phyloP scores from a whole-genome alignment of 805 yeast species.

The Starmerella potacharoeniae region DNA sequence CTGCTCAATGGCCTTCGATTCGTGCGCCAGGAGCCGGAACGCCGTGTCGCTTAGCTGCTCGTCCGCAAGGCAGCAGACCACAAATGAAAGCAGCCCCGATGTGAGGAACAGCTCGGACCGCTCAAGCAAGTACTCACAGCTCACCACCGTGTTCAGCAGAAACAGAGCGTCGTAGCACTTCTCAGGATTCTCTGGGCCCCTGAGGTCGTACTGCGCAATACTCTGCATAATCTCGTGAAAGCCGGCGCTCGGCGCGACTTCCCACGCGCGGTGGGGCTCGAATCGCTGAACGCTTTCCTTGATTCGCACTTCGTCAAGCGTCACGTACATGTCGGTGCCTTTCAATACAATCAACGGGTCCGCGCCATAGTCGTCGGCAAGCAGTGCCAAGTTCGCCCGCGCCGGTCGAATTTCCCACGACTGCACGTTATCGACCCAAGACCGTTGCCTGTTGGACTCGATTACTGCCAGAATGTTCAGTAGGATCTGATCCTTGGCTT shows the following conservation, averaged over 20 bases:
- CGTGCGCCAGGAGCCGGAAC: slow-evolving; percentile 2
- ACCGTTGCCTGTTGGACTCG: slow-evolving; percentile 40
- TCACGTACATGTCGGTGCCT: slow-evolving; percentile 13
- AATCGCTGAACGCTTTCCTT: slow-evolving; percentile 14
- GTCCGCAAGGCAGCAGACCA: slow-evolving; percentile 6
- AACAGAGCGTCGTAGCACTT: slow-evolving; percentile 54
- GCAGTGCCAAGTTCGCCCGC: slow-evolving; percentile 21
- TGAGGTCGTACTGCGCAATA: slow-evolving; percentile 5
- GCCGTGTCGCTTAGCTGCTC: slow-evolving; percentile 3
- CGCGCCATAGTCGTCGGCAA: slow-evolving; percentile 35
- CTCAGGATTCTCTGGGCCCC: neutral
- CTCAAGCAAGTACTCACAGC: slow-evolving; percentile 19
- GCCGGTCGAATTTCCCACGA: slow-evolving; percentile 52
- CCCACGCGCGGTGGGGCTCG: slow-evolving; percentile 22
- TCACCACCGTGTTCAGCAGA: slow-evolving; percentile 38
- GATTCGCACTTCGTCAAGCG: slow-evolving; percentile 20
- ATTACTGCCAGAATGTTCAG: slow-evolving; percentile 43
- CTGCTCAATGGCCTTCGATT: slow-evolving; percentile 9
- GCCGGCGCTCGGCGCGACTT: neutral
- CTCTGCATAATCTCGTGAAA: neutral
- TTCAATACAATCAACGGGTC: slow-evolving; percentile 16
- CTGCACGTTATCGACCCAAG: slow-evolving; percentile 57
- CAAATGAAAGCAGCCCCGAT: slow-evolving; percentile 25
- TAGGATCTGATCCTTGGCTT: slow-evolving; percentile 51
- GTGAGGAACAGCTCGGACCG: slow-evolving; percentile 33